Evolutionary conservation across 1,284 basidiomycete genomes (phyloP).

Genomic region (Puccinia polysora): DNA sequence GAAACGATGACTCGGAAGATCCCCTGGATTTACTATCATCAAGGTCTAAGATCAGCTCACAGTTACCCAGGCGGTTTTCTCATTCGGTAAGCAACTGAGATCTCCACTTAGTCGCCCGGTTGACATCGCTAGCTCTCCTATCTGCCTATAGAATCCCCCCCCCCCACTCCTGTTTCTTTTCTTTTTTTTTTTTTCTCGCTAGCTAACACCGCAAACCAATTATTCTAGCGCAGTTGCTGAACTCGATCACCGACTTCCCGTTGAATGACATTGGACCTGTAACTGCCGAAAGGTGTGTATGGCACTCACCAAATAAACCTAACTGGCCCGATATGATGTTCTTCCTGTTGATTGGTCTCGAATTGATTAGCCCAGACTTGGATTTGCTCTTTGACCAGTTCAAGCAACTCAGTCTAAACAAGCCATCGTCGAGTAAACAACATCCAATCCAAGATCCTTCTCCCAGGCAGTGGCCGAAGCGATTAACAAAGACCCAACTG

Average conservation of each 20-base stretch:
- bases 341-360: background rate
- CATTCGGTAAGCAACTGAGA: background rate
- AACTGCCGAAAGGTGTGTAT: conserved; percentile 2
- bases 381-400: conserved; percentile 6
- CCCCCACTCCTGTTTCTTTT: background rate
- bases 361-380: conserved; percentile 1
- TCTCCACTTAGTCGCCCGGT: no score
- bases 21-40: conserved; percentile 19
- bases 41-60: conserved; percentile 2
- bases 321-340: no score
- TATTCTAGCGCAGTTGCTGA: background rate
- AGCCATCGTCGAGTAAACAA: background rate
- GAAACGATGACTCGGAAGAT: conserved; percentile 16
- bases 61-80: background rate
- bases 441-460: no score
- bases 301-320: background rate
- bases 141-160: no score
- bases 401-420: background rate
- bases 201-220: background rate
- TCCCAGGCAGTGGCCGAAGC: conserved; percentile 7
- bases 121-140: no score
- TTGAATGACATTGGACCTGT: background rate
- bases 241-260: conserved; percentile 6
- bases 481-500: conserved; percentile 12
- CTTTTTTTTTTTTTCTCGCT: background rate